Percentiles rank a stretch among this genome's conserved stretches.
Conservation (phyloP, 148 eudicot species). For the Rhododendron henanense region DNA sequence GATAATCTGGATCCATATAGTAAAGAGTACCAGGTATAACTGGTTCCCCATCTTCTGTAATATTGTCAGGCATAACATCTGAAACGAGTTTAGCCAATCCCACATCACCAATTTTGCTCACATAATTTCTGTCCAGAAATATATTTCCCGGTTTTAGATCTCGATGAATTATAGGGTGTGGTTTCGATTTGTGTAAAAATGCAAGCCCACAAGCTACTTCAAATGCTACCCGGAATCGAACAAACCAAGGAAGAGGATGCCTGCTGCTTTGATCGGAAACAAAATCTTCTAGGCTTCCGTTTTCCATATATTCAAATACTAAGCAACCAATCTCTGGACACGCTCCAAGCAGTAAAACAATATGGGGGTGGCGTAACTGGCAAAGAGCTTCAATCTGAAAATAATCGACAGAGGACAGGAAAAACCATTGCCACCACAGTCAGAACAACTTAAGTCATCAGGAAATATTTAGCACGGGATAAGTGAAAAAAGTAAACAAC, state of each 20-base stretch:
- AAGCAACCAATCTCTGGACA: conserved; percentile 75
- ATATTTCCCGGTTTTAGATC: conserved; percentile 78
- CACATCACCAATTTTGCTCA: conserved; percentile 69
- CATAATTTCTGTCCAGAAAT: conserved; percentile 47
- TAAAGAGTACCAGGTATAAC: conserved; percentile 52
- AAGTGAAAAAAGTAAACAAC: background rate
- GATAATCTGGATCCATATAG: conserved; percentile 80
- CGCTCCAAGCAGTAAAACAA: conserved; percentile 73
- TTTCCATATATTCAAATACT: conserved; percentile 71
- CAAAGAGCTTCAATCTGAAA: conserved; percentile 64
- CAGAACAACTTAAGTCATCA: conserved; percentile 6
- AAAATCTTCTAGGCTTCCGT: conserved; percentile 66
- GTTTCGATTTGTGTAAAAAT: conserved; percentile 64
- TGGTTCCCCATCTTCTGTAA: conserved; percentile 52
- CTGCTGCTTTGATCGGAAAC: conserved; percentile 26
- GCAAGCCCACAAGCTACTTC: conserved; percentile 76
- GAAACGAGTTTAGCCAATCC: conserved; percentile 67
- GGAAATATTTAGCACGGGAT: background rate
- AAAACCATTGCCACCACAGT: background rate
- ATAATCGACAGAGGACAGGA: conserved; percentile 9
- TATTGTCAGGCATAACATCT: conserved; percentile 47
- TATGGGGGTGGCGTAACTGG: conserved; percentile 67
- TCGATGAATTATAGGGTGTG: conserved; percentile 58
- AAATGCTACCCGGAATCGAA: conserved; percentile 62
- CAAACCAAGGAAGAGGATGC: conserved; percentile 61